These are phyloP conservation scores for Fusarium sarcochroum DNA, from an alignment of 2,329 filamentous ascomycete genomes.

Conservation along the genomic window DNA sequence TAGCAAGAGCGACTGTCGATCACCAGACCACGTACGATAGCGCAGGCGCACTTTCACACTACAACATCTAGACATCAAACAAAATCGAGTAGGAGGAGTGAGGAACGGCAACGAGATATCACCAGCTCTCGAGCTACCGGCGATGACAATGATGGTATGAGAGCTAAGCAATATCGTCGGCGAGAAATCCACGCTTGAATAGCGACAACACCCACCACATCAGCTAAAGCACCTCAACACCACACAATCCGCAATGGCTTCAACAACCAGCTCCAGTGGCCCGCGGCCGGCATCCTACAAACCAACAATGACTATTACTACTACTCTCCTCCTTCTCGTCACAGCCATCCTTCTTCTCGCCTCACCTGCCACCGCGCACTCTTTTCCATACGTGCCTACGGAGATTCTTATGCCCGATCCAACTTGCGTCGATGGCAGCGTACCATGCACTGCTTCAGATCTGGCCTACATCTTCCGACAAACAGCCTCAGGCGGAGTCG, in stretches of 20 bases:
- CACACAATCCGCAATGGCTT: constrained; percentile 24
- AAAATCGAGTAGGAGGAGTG: constrained; percentile 6
- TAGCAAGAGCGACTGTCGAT: constrained; percentile 11
- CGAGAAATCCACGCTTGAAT: constrained; percentile 29
- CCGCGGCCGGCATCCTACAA: constrained; percentile 11
- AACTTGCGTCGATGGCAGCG: constrained; percentile 59
- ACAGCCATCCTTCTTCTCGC: constrained; percentile 27
- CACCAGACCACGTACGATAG: constrained; percentile 8
- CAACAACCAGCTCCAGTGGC: constrained; percentile 7
- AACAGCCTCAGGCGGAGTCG: constrained; percentile 57
- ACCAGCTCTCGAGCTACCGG: constrained; percentile 30
- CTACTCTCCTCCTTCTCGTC: constrained; percentile 22
- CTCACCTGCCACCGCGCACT: constrained; percentile 55
- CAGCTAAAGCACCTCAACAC: constrained; percentile 12
- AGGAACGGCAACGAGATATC: constrained; percentile 6
- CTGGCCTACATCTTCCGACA: constrained; percentile 80
- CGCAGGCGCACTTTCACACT: constrained; percentile 8
- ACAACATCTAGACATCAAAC: constrained; percentile 6
- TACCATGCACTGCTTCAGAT: constrained; percentile 55
- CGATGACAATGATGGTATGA: constrained; percentile 41
- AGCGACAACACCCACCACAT: constrained; percentile 7
- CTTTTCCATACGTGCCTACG: constrained; percentile 83
- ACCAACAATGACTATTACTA: constrained; percentile 17
- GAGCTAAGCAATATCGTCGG: constrained; percentile 23
- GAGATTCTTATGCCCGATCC: constrained; percentile 72